Evolutionary conservation across 306 rosid genomes (phyloP).

Genomic region (Cucumis melo): DNA sequence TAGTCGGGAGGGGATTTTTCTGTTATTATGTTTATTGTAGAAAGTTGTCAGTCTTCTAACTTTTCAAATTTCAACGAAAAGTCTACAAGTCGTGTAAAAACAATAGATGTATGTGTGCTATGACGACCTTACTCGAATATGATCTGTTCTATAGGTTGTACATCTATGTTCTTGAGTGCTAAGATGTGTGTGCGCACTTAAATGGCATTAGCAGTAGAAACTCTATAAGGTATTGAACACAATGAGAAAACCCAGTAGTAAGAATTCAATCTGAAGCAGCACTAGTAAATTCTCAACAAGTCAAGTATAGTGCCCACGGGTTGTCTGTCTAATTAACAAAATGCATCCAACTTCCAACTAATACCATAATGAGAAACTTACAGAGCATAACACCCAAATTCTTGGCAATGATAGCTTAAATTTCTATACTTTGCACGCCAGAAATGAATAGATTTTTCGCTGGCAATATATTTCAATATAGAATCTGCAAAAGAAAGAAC

Average conservation of each 20-base stretch:
- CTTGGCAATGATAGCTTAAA: slow-evolving; percentile 50
- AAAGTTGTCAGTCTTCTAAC: background rate
- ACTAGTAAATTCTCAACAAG: background rate
- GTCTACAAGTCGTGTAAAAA: background rate
- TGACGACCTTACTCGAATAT: no score
- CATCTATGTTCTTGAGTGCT: background rate
- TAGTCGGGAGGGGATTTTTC: background rate
- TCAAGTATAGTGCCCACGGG: background rate
- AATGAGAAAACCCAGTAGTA: background rate
- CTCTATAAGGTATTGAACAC: background rate
- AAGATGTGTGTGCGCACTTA: no score
- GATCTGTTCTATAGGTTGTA: no score
- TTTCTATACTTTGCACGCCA: slow-evolving; percentile 29
- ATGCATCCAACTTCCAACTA: background rate
- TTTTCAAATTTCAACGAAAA: background rate
- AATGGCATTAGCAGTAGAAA: background rate
- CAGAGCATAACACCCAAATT: slow-evolving; percentile 53
- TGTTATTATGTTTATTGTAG: background rate
- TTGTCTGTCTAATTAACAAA: background rate
- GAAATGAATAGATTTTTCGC: slow-evolving; percentile 14
- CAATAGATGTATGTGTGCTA: background rate
- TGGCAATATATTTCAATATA: slow-evolving; percentile 34
- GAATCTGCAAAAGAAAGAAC: slow-evolving; percentile 32
- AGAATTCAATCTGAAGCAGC: background rate
- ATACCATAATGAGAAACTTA: slow-evolving; percentile 14